Evolutionary conservation across 2,329 filamentous ascomycete genomes (phyloP).

Genomic region (Fusarium papillatum): DNA sequence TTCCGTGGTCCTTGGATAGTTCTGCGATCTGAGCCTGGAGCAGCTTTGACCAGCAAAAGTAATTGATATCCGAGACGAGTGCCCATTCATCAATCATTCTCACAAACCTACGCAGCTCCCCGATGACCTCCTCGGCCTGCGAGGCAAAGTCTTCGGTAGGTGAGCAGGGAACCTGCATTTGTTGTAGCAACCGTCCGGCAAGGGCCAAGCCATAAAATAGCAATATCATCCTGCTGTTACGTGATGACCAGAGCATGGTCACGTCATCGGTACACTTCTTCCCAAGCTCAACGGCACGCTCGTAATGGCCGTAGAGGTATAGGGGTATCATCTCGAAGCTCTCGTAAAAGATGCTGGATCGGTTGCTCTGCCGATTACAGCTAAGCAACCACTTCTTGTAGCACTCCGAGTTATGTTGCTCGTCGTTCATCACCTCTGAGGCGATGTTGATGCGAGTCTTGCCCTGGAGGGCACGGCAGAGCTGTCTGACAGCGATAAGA

Average conservation of each 20-base stretch:
- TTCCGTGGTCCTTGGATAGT: constrained; percentile 67
- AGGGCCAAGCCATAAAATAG: constrained; percentile 73
- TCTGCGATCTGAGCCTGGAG: constrained; percentile 79
- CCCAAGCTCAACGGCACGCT: constrained; percentile 71
- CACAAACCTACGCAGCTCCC: constrained; percentile 67
- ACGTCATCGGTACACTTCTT: constrained; percentile 60
- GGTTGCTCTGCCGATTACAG: constrained; percentile 69
- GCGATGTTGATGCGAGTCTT: constrained; percentile 72
- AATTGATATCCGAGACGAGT: constrained; percentile 77
- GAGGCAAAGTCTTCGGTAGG: constrained; percentile 57
- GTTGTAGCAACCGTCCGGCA: constrained; percentile 64
- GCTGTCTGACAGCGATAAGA: constrained; percentile 75
- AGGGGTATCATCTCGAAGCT: constrained; percentile 74
- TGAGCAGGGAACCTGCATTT: constrained; percentile 61
- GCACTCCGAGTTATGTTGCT: constrained; percentile 69
- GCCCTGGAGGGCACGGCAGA: constrained; percentile 78
- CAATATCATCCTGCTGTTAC: constrained; percentile 69
- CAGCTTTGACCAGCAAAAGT: constrained; percentile 76
- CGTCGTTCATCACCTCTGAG: constrained; percentile 73
- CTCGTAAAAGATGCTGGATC: constrained; percentile 78
- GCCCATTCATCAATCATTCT: constrained; percentile 75
- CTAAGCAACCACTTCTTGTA: constrained; percentile 72
- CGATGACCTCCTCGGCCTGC: constrained; percentile 62
- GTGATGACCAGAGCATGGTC: constrained; percentile 69
- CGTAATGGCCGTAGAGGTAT: constrained; percentile 74